Evolutionary conservation across 2,329 filamentous ascomycete genomes (phyloP), one percentile per base, ranked within the genome.

Genomic region (Penicillium sclerotiorum): DNA sequence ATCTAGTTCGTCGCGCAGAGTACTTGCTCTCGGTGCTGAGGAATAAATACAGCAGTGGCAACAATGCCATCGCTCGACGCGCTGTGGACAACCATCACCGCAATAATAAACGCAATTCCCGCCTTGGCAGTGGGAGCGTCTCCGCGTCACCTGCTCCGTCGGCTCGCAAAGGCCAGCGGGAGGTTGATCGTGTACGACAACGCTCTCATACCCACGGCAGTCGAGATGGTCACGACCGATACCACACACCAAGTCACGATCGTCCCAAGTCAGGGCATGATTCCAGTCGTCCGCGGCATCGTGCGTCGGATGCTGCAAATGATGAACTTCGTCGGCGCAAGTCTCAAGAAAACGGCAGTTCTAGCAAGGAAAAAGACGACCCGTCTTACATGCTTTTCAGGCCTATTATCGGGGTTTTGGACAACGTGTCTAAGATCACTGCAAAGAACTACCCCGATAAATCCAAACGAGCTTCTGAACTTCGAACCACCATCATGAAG

Each of bases 11-110:
- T 40, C 88, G 94, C 51, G 89, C 93, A 8, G 94, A 97, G 65
- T 99, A 99, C 66, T 81, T 99, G 12, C 80, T 99, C 33, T 96
- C 91, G n/a, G 91, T 99, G 1, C 77, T 99, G 53, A 90, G 93
- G 66, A 90, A 95, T 65, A 90, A 95, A 71, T 87, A 85, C 2
- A 85, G 84, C 53, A 89, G 95, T 55, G 74, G 76, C 20, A 64
- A 68, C 23, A 75, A 68, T 64, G 80, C 82, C 23, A 83, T 83
- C 17, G 88, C 88, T 3, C 91, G 89, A 68, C 86, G 86, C 64
- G 84, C 88, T 1, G 85, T 95, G 22, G 92, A 96, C 63, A 96
- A 96, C 58, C 92, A 96, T 63, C 92, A 95, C 69, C 89, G 92
- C 47, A 96, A 93, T 74, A 95, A 92, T 75, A 95, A 95, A 76